A percentile compares a stretch with the other conserved stretches of the same genome.
These are phyloP conservation scores for Hydnomerulius pinastri DNA, from an alignment of 768 basidiomycete genomes.

Conservation along the genomic window DNA sequence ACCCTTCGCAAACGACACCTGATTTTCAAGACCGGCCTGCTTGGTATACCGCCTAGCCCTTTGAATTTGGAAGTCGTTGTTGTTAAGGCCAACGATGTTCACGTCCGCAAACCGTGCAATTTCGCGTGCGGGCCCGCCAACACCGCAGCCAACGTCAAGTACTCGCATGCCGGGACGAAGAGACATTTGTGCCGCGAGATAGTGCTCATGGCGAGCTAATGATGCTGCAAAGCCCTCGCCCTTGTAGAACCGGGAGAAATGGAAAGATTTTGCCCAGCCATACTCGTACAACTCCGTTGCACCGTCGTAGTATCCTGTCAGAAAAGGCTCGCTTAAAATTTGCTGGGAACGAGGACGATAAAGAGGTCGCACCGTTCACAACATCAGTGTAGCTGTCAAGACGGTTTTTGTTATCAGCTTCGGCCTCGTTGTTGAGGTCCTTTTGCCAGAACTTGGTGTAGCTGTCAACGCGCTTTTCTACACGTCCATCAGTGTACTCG, in stretches of 20 bases:
- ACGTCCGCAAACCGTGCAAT: constrained; percentile 91
- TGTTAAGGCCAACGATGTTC: constrained; percentile 85
- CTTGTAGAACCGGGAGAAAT: constrained; percentile 96
- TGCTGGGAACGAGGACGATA: not conserved
- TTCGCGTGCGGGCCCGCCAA: constrained; percentile 95
- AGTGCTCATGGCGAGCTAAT: constrained; percentile 93
- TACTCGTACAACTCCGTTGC: constrained; percentile 96
- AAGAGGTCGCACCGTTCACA: constrained; percentile 70
- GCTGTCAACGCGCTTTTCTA: constrained; percentile 69
- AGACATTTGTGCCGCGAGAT: constrained; percentile 84
- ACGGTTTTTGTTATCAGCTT: constrained; percentile 68
- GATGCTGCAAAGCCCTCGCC: constrained; percentile 77
- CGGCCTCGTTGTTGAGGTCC: constrained; percentile 68
- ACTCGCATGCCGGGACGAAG: constrained; percentile 92
- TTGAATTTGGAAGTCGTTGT: constrained; percentile 93
- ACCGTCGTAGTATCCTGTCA: constrained; percentile 93
- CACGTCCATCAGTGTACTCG: constrained; percentile 56
- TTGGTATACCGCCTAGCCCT: constrained; percentile 85
- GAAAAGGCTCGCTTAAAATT: not conserved
- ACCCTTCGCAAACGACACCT: constrained; percentile 84
- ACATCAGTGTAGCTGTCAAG: constrained; percentile 87
- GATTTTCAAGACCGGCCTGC: constrained; percentile 69
- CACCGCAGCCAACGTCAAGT: constrained; percentile 97
- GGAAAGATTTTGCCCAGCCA: constrained; percentile 90
- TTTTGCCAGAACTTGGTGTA: constrained; percentile 94